Conservation (phyloP, 108 stramenopile genomes). For the Parietichytrium sp. region DNA sequence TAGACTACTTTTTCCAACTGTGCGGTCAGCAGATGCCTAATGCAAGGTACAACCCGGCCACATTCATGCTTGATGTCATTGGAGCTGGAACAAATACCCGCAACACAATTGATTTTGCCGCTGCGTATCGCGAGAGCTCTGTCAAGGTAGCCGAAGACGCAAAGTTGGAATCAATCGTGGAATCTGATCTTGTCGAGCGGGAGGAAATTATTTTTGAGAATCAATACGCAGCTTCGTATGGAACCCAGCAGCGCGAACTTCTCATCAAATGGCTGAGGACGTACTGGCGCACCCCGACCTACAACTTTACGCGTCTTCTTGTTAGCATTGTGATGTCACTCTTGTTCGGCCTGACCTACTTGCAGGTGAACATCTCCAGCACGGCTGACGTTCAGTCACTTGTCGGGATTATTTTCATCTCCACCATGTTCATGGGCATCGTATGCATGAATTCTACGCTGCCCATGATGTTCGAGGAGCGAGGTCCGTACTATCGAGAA, state of each 20-base stretch:
- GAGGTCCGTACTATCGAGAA: slow-evolving; percentile 9
- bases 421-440: not conserved
- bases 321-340: slow-evolving; percentile 48
- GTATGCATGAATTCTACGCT: not conserved
- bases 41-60: not conserved
- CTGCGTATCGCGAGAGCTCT: not conserved
- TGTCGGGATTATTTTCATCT: not conserved
- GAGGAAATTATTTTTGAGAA: not conserved
- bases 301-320: slow-evolving; percentile 52
- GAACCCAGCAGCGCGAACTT: not conserved
- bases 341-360: slow-evolving; percentile 55
- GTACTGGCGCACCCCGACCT: slow-evolving; percentile 62
- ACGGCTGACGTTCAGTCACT: not conserved
- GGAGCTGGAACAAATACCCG: not conserved
- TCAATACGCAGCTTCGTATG: not conserved
- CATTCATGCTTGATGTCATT: not conserved
- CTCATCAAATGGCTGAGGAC: not conserved
- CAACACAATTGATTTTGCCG: not conserved
- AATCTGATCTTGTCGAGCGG: slow-evolving; percentile 47
- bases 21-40: not conserved
- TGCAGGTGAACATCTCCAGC: not conserved
- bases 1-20: slow-evolving; percentile 70
- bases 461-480: not conserved
- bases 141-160: not conserved
- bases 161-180: not conserved